phyloP scores from a whole-genome alignment of 2,329 filamentous ascomycete genomes.

The Biscogniauxia marginata region DNA sequence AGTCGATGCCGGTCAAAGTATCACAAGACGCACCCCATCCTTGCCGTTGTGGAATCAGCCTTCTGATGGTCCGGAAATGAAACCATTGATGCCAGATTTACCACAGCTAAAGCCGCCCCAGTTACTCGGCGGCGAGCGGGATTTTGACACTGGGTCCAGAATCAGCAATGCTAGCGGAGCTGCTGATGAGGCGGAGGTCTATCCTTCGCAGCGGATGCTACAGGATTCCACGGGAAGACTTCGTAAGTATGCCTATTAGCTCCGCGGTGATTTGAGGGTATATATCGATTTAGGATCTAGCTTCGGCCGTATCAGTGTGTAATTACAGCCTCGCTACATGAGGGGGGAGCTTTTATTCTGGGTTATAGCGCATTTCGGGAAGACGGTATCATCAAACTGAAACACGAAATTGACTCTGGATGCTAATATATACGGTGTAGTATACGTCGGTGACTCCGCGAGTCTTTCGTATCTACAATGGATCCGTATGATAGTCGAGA shows the following conservation, averaged over 20 bases:
- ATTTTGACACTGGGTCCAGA: slow-evolving; percentile 34
- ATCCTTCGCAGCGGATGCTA: slow-evolving; percentile 56
- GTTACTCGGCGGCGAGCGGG: slow-evolving; percentile 24
- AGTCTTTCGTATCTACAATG: slow-evolving; percentile 60
- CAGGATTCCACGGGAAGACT: slow-evolving; percentile 57
- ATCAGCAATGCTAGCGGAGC: slow-evolving; percentile 42
- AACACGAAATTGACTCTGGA: background rate
- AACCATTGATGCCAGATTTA: slow-evolving; percentile 12
- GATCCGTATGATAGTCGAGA: slow-evolving; percentile 60
- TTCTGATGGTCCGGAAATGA: slow-evolving; percentile 17
- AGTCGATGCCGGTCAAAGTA: slow-evolving; percentile 31
- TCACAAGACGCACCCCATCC: slow-evolving; percentile 18
- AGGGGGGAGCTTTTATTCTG: background rate
- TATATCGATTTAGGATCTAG: background rate
- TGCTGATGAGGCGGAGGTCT: slow-evolving; percentile 56
- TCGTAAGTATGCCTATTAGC: slow-evolving; percentile 39
- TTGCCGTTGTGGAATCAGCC: slow-evolving; percentile 26
- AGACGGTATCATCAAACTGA: too few species aligned
- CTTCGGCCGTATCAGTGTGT: slow-evolving; percentile 12
- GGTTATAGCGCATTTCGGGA: too few species aligned
- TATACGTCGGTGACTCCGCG: slow-evolving; percentile 63
- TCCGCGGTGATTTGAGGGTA: background rate
- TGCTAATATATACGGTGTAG: slow-evolving; percentile 32
- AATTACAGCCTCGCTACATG: background rate
- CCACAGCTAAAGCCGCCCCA: slow-evolving; percentile 22